phyloP scores from a whole-genome alignment of 139 green algal species.

The Marvania coccoides region DNA sequence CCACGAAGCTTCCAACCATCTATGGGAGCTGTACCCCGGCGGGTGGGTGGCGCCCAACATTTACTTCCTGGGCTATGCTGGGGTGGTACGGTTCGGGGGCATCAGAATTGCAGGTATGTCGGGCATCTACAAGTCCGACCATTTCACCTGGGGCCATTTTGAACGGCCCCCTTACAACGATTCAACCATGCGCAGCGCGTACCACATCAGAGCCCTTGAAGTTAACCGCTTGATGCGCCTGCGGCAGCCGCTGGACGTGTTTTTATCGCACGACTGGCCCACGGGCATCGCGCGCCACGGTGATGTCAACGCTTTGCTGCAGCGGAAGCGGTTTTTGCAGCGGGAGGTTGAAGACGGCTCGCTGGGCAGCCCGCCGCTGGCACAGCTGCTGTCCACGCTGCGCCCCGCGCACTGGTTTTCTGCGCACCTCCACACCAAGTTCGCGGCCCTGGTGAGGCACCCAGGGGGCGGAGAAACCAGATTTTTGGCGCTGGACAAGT shows the following conservation, averaged over 20 bases:
- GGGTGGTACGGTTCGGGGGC: conserved; percentile 85
- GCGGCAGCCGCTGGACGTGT: conserved; percentile 69
- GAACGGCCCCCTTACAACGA: conserved; percentile 79
- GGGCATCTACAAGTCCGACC: conserved; percentile 81
- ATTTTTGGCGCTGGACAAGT: conserved; percentile 98
- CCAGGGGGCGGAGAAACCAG: conserved; percentile 32
- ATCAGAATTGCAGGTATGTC: conserved; percentile 87
- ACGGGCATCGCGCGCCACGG: conserved; percentile 72
- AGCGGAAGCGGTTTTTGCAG: conserved; percentile 75
- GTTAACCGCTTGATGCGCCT: conserved; percentile 73
- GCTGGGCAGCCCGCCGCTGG: conserved; percentile 60
- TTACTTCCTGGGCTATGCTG: conserved; percentile 88
- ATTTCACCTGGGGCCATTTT: conserved; percentile 75
- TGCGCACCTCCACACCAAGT: conserved; percentile 95
- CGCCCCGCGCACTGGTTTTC: conserved; percentile 89
- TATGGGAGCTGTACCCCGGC: conserved; percentile 94
- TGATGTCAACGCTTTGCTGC: conserved; percentile 65
- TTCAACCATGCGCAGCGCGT: conserved; percentile 69
- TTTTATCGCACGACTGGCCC: conserved; percentile 97
- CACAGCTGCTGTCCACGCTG: conserved; percentile 61
- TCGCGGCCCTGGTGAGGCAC: conserved; percentile 78
- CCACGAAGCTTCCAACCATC: conserved; percentile 92
- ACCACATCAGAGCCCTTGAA: conserved; percentile 78
- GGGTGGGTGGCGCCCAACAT: conserved; percentile 95
- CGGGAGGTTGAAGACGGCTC: conserved; percentile 60